Evolutionary conservation across 306 rosid species (phyloP).

Genomic region (Herpetospermum pedunculosum): DNA sequence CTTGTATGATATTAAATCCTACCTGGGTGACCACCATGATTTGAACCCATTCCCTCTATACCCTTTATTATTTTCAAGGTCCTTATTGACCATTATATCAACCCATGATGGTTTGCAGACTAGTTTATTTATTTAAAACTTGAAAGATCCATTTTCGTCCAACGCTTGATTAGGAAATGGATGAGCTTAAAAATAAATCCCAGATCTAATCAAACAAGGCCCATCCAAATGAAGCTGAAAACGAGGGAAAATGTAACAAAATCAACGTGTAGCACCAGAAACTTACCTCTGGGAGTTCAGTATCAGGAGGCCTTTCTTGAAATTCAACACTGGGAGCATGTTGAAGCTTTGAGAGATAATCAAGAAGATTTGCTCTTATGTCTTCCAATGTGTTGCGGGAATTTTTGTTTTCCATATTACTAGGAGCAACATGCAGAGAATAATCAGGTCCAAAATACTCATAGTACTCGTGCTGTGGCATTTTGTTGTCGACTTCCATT

Average conservation of each 20-base stretch:
- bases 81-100: too few species aligned
- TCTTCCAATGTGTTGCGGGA: slow-evolving; percentile 47
- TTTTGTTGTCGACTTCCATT: slow-evolving; percentile 68
- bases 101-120: too few species aligned
- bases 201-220: background rate
- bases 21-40: too few species aligned
- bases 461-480: slow-evolving; percentile 76
- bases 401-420: slow-evolving; percentile 83
- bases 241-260: background rate
- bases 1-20: too few species aligned
- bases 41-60: too few species aligned
- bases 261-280: background rate
- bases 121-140: background rate
- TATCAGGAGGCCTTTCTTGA: slow-evolving; percentile 73
- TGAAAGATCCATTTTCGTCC: background rate
- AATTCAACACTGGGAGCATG: slow-evolving; percentile 82
- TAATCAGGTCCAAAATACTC: slow-evolving; percentile 88
- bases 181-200: background rate
- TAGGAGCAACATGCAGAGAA: slow-evolving; percentile 78
- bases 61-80: too few species aligned
- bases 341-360: slow-evolving; percentile 62
- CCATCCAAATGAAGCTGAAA: background rate
- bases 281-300: slow-evolving; percentile 63
- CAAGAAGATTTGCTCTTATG: slow-evolving; percentile 55
- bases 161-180: background rate